phyloP scores from a whole-genome alignment of 345 rosid species.

The Citrus trifoliata region DNA sequence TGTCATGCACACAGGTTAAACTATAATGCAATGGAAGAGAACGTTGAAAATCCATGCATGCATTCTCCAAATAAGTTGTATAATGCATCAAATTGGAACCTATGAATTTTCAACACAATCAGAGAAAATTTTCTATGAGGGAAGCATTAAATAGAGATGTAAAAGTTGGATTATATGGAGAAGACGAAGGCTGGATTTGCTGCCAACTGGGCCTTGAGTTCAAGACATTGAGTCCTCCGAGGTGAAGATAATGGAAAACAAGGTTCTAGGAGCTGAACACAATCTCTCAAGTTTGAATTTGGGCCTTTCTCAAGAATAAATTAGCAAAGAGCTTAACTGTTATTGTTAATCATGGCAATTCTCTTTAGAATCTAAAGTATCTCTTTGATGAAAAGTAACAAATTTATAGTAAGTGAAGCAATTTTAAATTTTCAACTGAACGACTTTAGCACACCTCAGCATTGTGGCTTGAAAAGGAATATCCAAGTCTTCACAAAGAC shows the following conservation, averaged over 20 bases:
- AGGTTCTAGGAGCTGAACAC: neutral
- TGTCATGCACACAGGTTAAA: slow-evolving; percentile 4
- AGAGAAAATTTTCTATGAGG: neutral
- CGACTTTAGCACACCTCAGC: slow-evolving; percentile 55
- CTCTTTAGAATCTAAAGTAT: neutral
- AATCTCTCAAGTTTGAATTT: neutral
- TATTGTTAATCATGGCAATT: neutral
- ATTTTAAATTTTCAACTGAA: neutral
- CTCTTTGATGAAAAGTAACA: neutral
- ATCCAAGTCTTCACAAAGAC: slow-evolving; percentile 72
- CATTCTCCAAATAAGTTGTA: neutral
- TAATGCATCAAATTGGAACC: neutral
- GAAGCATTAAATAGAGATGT: neutral
- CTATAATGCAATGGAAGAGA: neutral
- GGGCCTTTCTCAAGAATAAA: neutral
- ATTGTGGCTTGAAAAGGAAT: slow-evolving; percentile 73
- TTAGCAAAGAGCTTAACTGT: neutral
- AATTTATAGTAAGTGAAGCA: neutral
- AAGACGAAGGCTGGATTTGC: neutral
- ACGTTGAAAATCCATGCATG: neutral
- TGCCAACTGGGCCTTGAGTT: neutral
- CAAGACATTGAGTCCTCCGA: neutral
- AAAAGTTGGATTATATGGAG: neutral
- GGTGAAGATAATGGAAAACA: neutral
- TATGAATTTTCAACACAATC: neutral